phyloP scores from a whole-genome alignment of 2,329 filamentous ascomycete genomes.

The Penicillium sp. region DNA sequence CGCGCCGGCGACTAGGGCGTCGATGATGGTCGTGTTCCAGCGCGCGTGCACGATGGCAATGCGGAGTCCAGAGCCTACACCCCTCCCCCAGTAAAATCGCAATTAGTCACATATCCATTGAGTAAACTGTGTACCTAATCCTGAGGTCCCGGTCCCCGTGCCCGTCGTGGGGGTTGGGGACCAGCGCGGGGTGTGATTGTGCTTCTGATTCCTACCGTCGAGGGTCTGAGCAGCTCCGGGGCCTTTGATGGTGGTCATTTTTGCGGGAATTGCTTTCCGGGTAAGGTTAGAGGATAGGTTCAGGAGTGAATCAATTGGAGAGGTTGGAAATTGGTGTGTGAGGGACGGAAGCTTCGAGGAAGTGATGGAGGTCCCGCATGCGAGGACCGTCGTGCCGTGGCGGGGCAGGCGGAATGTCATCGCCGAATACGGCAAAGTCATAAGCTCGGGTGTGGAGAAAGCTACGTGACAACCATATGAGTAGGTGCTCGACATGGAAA shows the following conservation, averaged over 20 bases:
- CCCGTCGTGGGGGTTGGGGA: neutral
- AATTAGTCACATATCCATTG: conserved; percentile 8
- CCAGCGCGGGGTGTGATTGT: neutral
- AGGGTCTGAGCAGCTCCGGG: conserved; percentile 60
- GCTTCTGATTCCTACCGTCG: conserved; percentile 52
- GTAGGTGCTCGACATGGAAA: too few species aligned
- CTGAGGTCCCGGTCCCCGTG: neutral
- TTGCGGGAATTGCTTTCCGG: conserved; percentile 8
- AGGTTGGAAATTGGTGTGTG: conserved; percentile 2
- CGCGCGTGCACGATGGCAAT: conserved; percentile 94
- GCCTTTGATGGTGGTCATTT: conserved; percentile 62
- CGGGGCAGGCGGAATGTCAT: conserved; percentile 20
- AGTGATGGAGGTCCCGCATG: neutral
- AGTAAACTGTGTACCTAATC: neutral
- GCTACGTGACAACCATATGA: too few species aligned
- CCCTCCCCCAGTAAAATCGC: neutral
- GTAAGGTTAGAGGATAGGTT: neutral
- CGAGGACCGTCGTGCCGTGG: neutral
- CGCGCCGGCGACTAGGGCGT: conserved; percentile 77
- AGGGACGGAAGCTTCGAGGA: conserved; percentile 16
- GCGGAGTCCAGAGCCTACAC: conserved; percentile 69
- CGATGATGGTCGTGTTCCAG: conserved; percentile 90
- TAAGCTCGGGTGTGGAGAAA: neutral
- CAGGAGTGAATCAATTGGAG: too few species aligned
- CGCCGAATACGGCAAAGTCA: conserved; percentile 20